Conservation (phyloP, 306 rosid genomes). For the Fragaria iinumae region DNA sequence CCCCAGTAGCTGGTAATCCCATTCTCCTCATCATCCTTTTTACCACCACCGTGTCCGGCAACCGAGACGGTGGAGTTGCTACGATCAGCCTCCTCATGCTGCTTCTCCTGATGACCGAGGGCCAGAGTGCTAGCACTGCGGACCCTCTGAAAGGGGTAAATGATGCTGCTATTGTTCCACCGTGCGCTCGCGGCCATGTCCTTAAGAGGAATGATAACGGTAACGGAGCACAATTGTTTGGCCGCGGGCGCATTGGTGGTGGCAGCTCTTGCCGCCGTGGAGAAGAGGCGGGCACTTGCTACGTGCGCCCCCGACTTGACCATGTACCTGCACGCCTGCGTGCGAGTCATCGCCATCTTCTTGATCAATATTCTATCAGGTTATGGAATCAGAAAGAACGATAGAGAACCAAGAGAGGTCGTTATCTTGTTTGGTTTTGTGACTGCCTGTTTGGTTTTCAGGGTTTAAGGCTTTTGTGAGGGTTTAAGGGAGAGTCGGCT, state of each 20-base stretch:
- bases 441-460: not conserved
- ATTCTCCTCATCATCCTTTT: slow-evolving; percentile 29
- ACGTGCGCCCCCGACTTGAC: not conserved
- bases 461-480: not conserved
- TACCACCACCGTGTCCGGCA: slow-evolving; percentile 3
- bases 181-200: not conserved
- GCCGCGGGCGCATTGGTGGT: too few species aligned
- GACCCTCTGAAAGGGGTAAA: not conserved
- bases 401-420: not conserved
- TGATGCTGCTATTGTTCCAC: not conserved
- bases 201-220: not conserved
- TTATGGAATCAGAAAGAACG: not conserved
- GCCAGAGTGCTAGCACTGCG: slow-evolving; percentile 21
- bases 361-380: not conserved
- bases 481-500: not conserved
- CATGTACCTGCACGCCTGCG: not conserved
- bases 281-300: slow-evolving; percentile 26
- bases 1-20: slow-evolving; percentile 65
- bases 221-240: not conserved
- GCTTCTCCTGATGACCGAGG: slow-evolving; percentile 21
- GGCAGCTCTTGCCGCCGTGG: not conserved
- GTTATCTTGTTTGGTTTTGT: not conserved
- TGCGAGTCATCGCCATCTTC: slow-evolving; percentile 2
- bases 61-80: not conserved
- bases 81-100: slow-evolving; percentile 8